A percentile compares a stretch with the other conserved stretches of the same genome.
phyloP scores from a whole-genome alignment of 139 green algal genomes.

The Pedinophyceae sp. region DNA sequence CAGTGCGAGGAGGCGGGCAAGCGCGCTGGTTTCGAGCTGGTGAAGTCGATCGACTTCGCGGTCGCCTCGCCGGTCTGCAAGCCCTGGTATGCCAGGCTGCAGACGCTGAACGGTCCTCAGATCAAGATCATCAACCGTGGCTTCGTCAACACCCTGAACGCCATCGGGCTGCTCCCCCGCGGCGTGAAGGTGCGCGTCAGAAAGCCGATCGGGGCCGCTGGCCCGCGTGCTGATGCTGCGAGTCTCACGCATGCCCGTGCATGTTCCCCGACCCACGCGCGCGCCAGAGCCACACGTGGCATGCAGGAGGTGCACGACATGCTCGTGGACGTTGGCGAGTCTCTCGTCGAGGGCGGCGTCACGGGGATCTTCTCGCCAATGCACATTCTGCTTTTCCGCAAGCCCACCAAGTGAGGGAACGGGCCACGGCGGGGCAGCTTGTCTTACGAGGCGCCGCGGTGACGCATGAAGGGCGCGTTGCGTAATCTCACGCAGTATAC shows the following conservation, averaged over 20 bases:
- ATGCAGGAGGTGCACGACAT: constrained; percentile 85
- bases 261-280: too few species aligned
- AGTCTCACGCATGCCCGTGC: too few species aligned
- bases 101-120: constrained; percentile 10
- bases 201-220: too few species aligned
- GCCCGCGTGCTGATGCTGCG: too few species aligned
- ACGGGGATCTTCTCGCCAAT: constrained; percentile 90
- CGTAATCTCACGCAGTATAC: too few species aligned
- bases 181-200: constrained; percentile 47
- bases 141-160: constrained; percentile 48
- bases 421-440: too few species aligned
- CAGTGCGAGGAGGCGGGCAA: constrained; percentile 72
- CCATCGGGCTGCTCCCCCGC: constrained; percentile 53
- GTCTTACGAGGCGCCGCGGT: too few species aligned
- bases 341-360: constrained; percentile 69
- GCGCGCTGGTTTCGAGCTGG: constrained; percentile 51
- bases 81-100: constrained; percentile 16
- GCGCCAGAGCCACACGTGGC: too few species aligned
- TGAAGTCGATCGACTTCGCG: constrained; percentile 26
- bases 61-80: constrained; percentile 13
- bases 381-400: constrained; percentile 87
- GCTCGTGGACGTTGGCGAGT: constrained; percentile 65
- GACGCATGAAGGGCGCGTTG: too few species aligned
- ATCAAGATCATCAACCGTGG: constrained; percentile 33
- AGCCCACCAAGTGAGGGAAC: too few species aligned